Evolutionary conservation across 352 stramenopile species (phyloP), one percentile per base, ranked within the genome.

Genomic region (Phytophthora europaea): DNA sequence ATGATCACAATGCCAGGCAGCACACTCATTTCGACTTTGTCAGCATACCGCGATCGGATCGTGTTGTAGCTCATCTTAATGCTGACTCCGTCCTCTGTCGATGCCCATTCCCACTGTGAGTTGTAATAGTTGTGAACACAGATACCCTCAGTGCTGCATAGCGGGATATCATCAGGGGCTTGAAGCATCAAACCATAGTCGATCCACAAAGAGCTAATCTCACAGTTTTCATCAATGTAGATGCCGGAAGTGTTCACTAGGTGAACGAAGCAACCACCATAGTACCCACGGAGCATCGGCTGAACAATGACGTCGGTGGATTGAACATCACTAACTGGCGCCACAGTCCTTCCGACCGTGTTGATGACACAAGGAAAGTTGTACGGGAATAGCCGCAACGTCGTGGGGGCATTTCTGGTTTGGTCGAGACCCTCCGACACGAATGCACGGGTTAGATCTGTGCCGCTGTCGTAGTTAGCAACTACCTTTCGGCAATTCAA

Each of bases 101-200:
- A 70, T 4, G 67, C 65, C 65, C 66, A 81, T 58, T 81, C 74
- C 74, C 74, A 81, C 20, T 75, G 70, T 4, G 74, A 75, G 18
- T 75, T 81, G 70, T 81, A 76, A 40, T 77, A 75, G 47, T 80
- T 80, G 60, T 80, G 73, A 28, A 81, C 71, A 15, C 75, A 81
- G 22, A 81, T 33, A 22, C 62, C 67, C 16, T 65, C 54, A 0
- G 70, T 79, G 8, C 70, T 76, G 43, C 75, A 81, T 15, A 81
- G 18, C 15, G 75, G 75, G 6, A 81, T 72, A 15, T 81, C 75
- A 12, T 81, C 75, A 0, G 75, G 75, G 22, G 51, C 64, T 65
- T 81, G 75, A 10, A 81, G 33, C 71, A 81, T 71, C 33, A 81
- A 60, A 20, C 75, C 75, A 43, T 81, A 81, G 50, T 79, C 69